phyloP scores from a whole-genome alignment of 176 grass and related monocot genomes.

The Eremochloa ophiuroides region DNA sequence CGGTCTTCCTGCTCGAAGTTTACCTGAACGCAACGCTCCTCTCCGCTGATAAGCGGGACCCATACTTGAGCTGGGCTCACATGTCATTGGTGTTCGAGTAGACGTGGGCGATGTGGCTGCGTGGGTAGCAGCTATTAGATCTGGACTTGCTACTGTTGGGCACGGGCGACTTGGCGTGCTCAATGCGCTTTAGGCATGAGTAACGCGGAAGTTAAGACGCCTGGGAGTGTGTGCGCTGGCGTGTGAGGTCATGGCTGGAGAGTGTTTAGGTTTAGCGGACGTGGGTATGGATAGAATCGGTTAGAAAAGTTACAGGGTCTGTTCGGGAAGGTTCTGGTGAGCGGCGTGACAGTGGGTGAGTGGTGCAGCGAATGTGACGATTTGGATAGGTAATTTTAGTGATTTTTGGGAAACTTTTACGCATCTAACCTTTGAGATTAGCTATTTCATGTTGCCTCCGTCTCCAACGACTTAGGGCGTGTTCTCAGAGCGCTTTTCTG shows the following conservation, averaged over 20 bases:
- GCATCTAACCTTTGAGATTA: neutral
- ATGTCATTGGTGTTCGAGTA: neutral
- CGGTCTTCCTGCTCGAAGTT: neutral
- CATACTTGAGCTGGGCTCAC: rapidly evolving
- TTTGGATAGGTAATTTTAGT: slow-evolving; percentile 19
- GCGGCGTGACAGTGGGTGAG: neutral
- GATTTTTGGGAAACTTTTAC: neutral
- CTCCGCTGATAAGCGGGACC: neutral
- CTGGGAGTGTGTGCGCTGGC: slow-evolving; percentile 5
- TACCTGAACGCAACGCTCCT: rapidly evolving
- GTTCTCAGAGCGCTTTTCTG: no score
- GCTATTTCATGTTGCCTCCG: no score
- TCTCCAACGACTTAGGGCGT: no score
- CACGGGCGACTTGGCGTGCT: neutral
- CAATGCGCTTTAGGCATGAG: neutral
- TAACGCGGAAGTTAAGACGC: slow-evolving; percentile 7
- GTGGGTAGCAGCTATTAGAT: slow-evolving; percentile 21
- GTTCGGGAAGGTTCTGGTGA: slow-evolving; percentile 34
- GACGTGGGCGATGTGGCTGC: neutral
- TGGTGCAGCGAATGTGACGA: slow-evolving; percentile 29
- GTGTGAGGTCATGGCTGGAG: neutral
- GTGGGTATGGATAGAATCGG: neutral
- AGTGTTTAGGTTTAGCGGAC: neutral
- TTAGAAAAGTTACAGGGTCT: neutral
- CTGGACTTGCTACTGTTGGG: slow-evolving; percentile 1